Percentiles rank a stretch among this genome's conserved stretches.
phyloP scores from a whole-genome alignment of 352 stramenopile species.

The Phytophthora macrochlamydospora region DNA sequence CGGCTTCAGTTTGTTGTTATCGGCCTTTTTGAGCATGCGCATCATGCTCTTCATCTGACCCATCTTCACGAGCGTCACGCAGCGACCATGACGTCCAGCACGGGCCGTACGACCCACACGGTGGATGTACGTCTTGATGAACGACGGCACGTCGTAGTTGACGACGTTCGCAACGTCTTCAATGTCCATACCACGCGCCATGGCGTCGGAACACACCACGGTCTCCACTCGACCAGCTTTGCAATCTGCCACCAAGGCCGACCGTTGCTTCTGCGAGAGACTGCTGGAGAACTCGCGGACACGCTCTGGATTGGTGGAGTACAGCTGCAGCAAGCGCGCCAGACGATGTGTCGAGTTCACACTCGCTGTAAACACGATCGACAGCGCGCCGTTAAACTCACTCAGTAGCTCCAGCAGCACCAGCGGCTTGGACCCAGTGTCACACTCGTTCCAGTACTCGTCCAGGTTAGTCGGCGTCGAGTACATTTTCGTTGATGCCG shows the following conservation, averaged over 20 bases:
- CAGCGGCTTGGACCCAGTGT: conserved; percentile 94
- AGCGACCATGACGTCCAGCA: conserved; percentile 74
- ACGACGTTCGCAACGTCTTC: conserved; percentile 91
- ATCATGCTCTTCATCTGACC: conserved; percentile 81
- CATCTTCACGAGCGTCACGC: conserved; percentile 84
- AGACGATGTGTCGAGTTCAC: conserved; percentile 97
- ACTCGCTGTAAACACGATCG: conserved; percentile 96
- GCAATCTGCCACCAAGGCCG: conserved; percentile 77
- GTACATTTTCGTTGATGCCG: conserved; percentile 59
- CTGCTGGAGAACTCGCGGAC: conserved; percentile 85
- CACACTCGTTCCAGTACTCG: conserved; percentile 93
- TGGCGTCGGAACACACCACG: conserved; percentile 92
- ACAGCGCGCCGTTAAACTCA: conserved; percentile 70
- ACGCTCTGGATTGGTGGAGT: conserved; percentile 51
- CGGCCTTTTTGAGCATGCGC: conserved; percentile 86
- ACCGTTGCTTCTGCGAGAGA: conserved; percentile 83
- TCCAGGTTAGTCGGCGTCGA: conserved; percentile 77
- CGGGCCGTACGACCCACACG: conserved; percentile 83
- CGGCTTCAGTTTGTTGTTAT: conserved; percentile 74
- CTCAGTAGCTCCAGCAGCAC: conserved; percentile 94
- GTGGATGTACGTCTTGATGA: conserved; percentile 93
- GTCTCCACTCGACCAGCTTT: conserved; percentile 68
- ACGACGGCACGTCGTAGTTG: conserved; percentile 94
- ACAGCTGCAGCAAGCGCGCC: conserved; percentile 93
- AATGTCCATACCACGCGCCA: conserved; percentile 95